Base-by-base conservation (phyloP, 1,284 basidiomycete genomes). In the Ceratobasidium papillatum region DNA sequence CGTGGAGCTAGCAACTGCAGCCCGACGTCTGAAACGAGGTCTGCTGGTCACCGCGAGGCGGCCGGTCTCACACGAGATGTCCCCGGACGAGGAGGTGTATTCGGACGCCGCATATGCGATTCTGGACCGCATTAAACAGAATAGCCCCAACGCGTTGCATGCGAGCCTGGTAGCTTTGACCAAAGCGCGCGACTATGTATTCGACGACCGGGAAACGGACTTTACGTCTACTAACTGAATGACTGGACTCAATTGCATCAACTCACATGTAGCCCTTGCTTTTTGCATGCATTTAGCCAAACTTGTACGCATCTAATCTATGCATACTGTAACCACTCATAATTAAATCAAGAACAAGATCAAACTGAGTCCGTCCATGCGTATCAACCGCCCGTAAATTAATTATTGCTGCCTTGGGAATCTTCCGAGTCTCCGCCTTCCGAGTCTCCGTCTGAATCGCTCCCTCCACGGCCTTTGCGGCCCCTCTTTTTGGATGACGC, bases 1-100 rank as follows among this genome's bases (percentile, higher is more conserved):
- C 34, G 80, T 82, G 3, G 78, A 87, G 36, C 54, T 76, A 8
- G 72, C 62, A 54, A 45, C 25, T 17, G 72, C 59, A 22, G 61
- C 65, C 12, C 52, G 64, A 34, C 72, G 56, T 3, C 47, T 74
- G 49, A 63, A 74, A 64, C 72, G 61, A 34, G 72, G 72, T 5
- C 27, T 74, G n/a, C 51, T 74, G 61, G 61, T 74, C 36, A 74
- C 72, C 47, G 59, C 72, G 32, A 61, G 52, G 49, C 36, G 49
- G 25, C 32, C 69, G 41, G 30, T 34, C 45, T 58, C 43, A 45
- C 49, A 74, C 2, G 72, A 64, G 61, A 9, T 38, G 12, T 38
- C 72, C 25, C 49, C 61, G 41, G 56, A 36, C 14, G 38, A 64
- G 7, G 72, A 63, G 7, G 61, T 64, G n/a, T 51, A 64, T 19